Conservation (phyloP, 768 basidiomycete species). For the Xerocomus potaroensis region DNA sequence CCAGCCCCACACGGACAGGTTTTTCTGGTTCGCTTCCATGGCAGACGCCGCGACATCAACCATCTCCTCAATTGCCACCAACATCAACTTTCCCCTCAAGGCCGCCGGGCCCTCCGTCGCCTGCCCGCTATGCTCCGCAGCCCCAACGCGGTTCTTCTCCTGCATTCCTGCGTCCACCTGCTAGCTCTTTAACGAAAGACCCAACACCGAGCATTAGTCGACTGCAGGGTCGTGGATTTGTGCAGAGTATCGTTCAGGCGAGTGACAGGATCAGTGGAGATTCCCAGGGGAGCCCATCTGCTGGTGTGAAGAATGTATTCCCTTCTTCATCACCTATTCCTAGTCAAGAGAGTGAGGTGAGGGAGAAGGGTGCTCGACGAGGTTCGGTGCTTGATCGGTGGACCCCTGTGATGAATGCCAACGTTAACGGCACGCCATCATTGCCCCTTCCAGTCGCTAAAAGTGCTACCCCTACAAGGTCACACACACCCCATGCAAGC, state of each 20-base stretch:
- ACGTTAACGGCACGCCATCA: constrained; percentile 33
- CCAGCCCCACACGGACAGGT: constrained; percentile 13
- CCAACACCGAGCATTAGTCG: constrained; percentile 79
- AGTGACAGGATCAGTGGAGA: constrained; percentile 48
- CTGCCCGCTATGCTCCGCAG: constrained; percentile 36
- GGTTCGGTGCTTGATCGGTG: constrained; percentile 69
- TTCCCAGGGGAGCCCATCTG: constrained; percentile 31
- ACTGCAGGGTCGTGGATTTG: constrained; percentile 81
- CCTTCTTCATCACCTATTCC: constrained; percentile 28
- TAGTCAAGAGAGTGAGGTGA: constrained; percentile 31
- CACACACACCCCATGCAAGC: constrained; percentile 35
- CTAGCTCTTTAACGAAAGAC: constrained; percentile 53
- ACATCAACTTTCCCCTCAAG: constrained; percentile 23
- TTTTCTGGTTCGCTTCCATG: constrained; percentile 17
- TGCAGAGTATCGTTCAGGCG: constrained; percentile 75
- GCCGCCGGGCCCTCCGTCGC: constrained; percentile 34
- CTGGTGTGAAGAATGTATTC: constrained; percentile 26
- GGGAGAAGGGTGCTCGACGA: constrained; percentile 35
- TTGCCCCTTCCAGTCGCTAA: constrained; percentile 35
- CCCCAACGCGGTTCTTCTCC: constrained; percentile 46
- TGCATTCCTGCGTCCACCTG: constrained; percentile 48
- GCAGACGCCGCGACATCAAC: constrained; percentile 26
- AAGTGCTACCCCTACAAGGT: constrained; percentile 37
- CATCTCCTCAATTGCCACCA: constrained; percentile 31
- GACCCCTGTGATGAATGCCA: constrained; percentile 40